phyloP scores from a whole-genome alignment of 768 basidiomycete genomes.

The Collybiopsis luxurians region DNA sequence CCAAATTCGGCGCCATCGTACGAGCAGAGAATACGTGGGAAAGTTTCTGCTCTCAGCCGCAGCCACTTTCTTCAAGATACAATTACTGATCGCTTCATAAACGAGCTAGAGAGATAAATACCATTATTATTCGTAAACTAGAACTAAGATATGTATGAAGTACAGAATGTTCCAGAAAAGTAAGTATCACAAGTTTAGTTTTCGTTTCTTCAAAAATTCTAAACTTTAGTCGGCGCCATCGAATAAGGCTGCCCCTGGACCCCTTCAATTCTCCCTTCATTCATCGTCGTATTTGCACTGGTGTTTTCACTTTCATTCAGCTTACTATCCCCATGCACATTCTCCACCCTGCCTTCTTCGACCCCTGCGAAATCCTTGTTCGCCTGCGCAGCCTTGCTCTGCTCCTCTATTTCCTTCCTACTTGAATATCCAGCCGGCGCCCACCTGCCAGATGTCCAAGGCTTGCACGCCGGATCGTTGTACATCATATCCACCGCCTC shows the following conservation, averaged over 20 bases:
- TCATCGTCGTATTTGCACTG: background rate
- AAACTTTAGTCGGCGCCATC: background rate
- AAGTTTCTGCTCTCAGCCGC: too few species aligned
- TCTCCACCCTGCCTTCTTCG: background rate
- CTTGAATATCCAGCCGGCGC: constrained; percentile 51
- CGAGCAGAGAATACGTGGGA: too few species aligned
- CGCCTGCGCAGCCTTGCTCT: constrained; percentile 1
- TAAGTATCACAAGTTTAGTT: too few species aligned
- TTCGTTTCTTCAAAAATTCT: too few species aligned
- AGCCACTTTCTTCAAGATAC: too few species aligned
- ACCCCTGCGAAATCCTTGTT: background rate
- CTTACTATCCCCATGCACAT: background rate
- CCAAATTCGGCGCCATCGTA: background rate
- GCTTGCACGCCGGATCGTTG: constrained; percentile 58
- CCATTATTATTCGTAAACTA: too few species aligned
- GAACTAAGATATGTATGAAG: background rate
- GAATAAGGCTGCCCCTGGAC: background rate
- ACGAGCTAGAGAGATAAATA: too few species aligned
- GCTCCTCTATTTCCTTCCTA: constrained; percentile 4
- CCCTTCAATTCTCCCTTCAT: background rate
- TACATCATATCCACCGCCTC: constrained; percentile 73
- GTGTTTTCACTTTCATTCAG: background rate
- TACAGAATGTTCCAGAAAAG: too few species aligned
- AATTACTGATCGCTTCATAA: too few species aligned
- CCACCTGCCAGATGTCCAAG: constrained; percentile 65